These are phyloP conservation scores for Trametes elegans DNA, from an alignment of 768 basidiomycete species.

Conservation along the genomic window DNA sequence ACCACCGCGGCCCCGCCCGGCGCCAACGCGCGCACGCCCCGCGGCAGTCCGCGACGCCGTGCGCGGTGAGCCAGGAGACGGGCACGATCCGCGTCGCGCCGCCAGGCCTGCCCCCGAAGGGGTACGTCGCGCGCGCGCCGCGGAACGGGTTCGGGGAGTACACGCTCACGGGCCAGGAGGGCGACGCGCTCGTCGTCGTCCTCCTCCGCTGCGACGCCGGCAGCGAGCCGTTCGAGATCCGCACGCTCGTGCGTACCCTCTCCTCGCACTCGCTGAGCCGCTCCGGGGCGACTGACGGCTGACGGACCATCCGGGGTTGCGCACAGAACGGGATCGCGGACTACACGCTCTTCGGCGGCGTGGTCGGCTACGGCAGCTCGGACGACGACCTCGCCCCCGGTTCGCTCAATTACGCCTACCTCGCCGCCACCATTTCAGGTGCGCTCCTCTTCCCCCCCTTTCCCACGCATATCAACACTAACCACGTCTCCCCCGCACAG, in stretches of 20 bases:
- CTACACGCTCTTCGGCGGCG: conserved; percentile 9
- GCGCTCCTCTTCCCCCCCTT: background rate
- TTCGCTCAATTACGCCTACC: conserved; percentile 16
- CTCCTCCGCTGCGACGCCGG: background rate
- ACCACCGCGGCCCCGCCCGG: background rate
- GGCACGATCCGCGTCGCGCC: background rate
- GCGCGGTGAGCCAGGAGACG: background rate
- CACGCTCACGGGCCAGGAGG: background rate
- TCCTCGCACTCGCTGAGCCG: background rate
- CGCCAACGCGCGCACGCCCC: background rate
- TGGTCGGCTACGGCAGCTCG: conserved; percentile 10
- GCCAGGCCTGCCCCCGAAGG: background rate
- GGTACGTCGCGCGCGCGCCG: background rate
- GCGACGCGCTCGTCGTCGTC: background rate
- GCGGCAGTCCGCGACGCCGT: background rate
- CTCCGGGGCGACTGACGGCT: background rate
- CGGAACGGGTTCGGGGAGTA: background rate
- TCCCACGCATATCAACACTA: background rate
- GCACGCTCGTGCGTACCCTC: background rate
- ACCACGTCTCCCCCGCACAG: background rate
- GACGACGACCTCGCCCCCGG: conserved; percentile 6
- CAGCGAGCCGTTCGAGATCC: background rate
- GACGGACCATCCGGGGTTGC: background rate
- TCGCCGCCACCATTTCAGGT: conserved; percentile 11
- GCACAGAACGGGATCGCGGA: conserved; percentile 5